These are phyloP conservation scores for Pseudonitzschia pungens DNA, from an alignment of 108 stramenopile species.

Conservation along the genomic window DNA sequence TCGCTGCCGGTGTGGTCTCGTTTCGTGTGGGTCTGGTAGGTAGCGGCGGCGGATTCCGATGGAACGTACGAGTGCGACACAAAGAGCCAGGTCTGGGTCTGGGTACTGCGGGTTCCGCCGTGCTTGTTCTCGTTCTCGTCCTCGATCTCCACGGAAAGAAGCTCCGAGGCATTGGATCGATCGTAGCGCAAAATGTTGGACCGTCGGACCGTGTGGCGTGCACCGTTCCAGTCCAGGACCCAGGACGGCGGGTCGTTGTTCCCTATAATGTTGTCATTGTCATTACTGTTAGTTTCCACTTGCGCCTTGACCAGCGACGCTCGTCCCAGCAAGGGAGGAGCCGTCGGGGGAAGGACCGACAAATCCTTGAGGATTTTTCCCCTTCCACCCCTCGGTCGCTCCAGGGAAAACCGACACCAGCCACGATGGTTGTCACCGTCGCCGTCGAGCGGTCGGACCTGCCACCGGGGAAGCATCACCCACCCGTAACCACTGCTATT, in stretches of 20 bases:
- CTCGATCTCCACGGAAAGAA: not conserved
- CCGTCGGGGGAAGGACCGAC: slow-evolving; percentile 10
- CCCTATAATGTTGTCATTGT: not conserved
- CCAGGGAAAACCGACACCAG: slow-evolving; percentile 7
- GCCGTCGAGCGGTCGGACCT: not conserved
- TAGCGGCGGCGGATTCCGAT: not conserved
- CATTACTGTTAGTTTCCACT: too few relatives aligned
- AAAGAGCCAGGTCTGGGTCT: not conserved
- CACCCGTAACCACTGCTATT: not conserved
- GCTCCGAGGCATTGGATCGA: not conserved
- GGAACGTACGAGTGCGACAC: not conserved
- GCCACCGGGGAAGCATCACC: slow-evolving; percentile 19
- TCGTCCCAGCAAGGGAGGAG: slow-evolving; percentile 20
- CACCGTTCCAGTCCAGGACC: slow-evolving; percentile 19
- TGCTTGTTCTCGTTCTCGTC: not conserved
- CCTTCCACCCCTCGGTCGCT: slow-evolving; percentile 1
- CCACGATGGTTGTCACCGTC: not conserved
- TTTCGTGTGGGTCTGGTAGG: slow-evolving; percentile 3
- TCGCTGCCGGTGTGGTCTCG: slow-evolving; percentile 10
- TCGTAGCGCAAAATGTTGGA: not conserved
- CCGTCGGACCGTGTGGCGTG: not conserved
- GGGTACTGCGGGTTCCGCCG: not conserved
- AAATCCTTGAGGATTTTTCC: slow-evolving; percentile 9
- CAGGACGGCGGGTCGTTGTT: slow-evolving; percentile 1
- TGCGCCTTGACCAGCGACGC: not conserved